Evolutionary conservation across 257 asterid species (phyloP).

Genomic region (Solanum sitiens): DNA sequence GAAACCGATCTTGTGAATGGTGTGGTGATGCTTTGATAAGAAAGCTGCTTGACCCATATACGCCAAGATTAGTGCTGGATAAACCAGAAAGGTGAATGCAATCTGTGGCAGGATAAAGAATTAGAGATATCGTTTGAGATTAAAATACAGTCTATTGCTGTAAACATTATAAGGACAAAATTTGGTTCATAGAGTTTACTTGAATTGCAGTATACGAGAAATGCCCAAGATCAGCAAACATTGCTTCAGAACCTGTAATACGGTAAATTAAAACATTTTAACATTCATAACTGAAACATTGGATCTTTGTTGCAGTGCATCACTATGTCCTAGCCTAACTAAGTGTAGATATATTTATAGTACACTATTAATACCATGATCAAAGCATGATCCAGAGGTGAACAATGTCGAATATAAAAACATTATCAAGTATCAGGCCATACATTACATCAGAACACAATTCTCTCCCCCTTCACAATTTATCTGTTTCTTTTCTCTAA

Average conservation of each 20-base stretch:
- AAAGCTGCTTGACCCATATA: slow-evolving; percentile 99
- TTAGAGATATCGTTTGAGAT: background rate
- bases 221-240: slow-evolving; percentile 99
- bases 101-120: slow-evolving; percentile 40
- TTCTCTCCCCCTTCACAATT: background rate
- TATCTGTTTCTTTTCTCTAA: background rate
- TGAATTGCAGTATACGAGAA: slow-evolving; percentile 88
- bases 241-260: slow-evolving; percentile 87
- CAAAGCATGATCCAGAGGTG: background rate
- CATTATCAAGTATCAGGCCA: background rate
- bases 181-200: slow-evolving; percentile 21
- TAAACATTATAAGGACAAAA: background rate
- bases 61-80: slow-evolving; percentile 85
- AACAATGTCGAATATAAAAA: background rate
- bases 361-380: background rate
- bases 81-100: slow-evolving; percentile 92
- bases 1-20: slow-evolving; percentile 64
- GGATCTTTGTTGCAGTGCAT: background rate
- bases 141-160: background rate
- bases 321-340: background rate
- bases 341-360: background rate
- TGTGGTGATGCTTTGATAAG: slow-evolving; percentile 74
- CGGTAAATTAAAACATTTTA: background rate
- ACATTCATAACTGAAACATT: background rate
- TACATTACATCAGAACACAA: background rate